Percentiles rank a stretch among this genome's conserved stretches.
phyloP scores from a whole-genome alignment of 2,329 filamentous ascomycete species.

The Fusarium paranaense region DNA sequence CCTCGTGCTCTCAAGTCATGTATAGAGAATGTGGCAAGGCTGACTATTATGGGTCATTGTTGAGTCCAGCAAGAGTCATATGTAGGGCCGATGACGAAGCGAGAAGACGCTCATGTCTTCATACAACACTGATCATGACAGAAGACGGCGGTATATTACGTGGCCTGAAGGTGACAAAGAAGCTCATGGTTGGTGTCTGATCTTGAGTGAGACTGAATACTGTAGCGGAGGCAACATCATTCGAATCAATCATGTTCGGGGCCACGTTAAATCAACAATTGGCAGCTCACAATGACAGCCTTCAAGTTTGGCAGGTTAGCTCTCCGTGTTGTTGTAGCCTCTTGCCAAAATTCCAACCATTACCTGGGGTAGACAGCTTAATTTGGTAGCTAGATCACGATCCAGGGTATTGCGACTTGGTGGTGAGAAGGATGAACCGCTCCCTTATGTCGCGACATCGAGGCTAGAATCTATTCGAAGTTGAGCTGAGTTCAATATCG shows the following conservation, averaged over 20 bases:
- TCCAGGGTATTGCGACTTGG: too few relatives aligned
- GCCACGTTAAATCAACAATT: neutral
- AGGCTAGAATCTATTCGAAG: too few relatives aligned
- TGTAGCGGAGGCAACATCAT: neutral
- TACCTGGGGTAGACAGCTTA: neutral
- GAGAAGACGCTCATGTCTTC: neutral
- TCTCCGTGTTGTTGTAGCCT: neutral
- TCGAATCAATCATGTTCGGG: neutral
- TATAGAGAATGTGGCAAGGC: neutral
- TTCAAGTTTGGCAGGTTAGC: neutral
- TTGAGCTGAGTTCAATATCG: too few relatives aligned
- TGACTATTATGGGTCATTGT: neutral
- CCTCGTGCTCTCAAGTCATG: neutral
- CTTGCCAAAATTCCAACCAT: neutral
- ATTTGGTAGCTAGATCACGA: neutral
- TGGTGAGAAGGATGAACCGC: too few relatives aligned
- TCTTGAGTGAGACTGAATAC: neutral
- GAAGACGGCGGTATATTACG: too few relatives aligned
- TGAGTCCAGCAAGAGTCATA: neutral
- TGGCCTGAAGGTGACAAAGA: neutral
- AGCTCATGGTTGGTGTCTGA: neutral
- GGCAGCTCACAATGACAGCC: neutral
- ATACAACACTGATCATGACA: neutral
- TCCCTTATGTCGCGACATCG: too few relatives aligned
- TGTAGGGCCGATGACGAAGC: neutral